These are phyloP conservation scores for Gomphus bonarii DNA, from an alignment of 1,284 basidiomycete species.

Conservation along the genomic window DNA sequence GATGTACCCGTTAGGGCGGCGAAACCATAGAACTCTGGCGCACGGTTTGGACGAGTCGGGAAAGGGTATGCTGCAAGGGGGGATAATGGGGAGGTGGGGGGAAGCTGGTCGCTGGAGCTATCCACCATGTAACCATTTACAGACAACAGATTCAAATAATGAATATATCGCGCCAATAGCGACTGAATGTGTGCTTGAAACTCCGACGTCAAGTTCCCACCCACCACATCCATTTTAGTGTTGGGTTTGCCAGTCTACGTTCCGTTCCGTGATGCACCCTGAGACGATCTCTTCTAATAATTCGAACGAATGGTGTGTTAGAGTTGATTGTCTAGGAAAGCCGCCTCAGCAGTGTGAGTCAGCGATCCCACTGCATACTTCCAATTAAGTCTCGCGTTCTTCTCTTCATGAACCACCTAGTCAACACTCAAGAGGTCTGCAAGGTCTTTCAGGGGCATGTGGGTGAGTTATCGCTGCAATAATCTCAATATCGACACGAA, in stretches of 20 bases:
- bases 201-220: neutral
- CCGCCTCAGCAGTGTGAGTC: slow-evolving; percentile 5
- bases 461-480: neutral
- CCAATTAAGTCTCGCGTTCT: neutral
- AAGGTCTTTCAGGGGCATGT: slow-evolving; percentile 2
- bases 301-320: slow-evolving; percentile 3
- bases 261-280: neutral
- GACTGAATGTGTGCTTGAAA: neutral
- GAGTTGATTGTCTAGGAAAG: slow-evolving; percentile 8
- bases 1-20: slow-evolving; percentile 75
- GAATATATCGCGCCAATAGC: neutral
- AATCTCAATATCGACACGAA: neutral
- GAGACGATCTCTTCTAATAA: neutral
- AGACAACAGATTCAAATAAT: no score
- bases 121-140: neutral
- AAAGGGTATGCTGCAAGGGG: slow-evolving; percentile 45
- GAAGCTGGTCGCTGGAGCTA: neutral
- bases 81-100: slow-evolving; percentile 39
- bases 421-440: slow-evolving; percentile 2
- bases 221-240: neutral
- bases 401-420: neutral
- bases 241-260: neutral
- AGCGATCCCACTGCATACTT: neutral
- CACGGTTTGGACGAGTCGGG: slow-evolving; percentile 39
- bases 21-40: slow-evolving; percentile 81